Conservation (phyloP, 2,329 filamentous ascomycete genomes). For the Trichoderma guizhouense region DNA sequence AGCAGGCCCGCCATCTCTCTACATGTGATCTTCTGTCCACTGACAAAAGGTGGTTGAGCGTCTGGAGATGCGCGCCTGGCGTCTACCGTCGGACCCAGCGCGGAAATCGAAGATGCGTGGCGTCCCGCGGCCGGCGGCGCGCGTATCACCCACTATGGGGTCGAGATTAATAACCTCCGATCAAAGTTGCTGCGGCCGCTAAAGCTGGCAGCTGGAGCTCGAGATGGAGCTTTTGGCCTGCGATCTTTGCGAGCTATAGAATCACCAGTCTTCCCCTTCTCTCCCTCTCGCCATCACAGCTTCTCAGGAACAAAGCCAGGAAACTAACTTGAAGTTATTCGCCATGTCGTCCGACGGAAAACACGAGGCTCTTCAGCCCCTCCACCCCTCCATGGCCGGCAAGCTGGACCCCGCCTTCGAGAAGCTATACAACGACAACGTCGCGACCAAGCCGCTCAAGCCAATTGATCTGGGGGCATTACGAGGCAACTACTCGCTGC, state of each 20-base stretch:
- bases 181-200: neutral
- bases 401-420: constrained; percentile 46
- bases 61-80: neutral
- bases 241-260: neutral
- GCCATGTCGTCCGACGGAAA: constrained; percentile 19
- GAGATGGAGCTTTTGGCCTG: neutral
- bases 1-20: neutral
- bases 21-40: neutral
- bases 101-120: neutral
- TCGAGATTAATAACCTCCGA: neutral
- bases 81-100: neutral
- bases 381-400: constrained; percentile 45
- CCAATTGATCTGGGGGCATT: constrained; percentile 40
- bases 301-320: neutral
- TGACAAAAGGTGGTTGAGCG: neutral
- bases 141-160: neutral
- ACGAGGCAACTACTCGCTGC: constrained; percentile 40
- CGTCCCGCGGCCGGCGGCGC: neutral
- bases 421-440: constrained; percentile 46
- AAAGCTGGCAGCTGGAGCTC: neutral
- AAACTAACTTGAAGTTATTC: neutral
- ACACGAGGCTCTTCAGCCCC: constrained; percentile 46
- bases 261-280: neutral
- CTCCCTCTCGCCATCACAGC: neutral
- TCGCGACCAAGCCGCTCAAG: constrained; percentile 38